phyloP scores from a whole-genome alignment of 2,329 filamentous ascomycete genomes.

The Magnaporthiopsis incrustans region DNA sequence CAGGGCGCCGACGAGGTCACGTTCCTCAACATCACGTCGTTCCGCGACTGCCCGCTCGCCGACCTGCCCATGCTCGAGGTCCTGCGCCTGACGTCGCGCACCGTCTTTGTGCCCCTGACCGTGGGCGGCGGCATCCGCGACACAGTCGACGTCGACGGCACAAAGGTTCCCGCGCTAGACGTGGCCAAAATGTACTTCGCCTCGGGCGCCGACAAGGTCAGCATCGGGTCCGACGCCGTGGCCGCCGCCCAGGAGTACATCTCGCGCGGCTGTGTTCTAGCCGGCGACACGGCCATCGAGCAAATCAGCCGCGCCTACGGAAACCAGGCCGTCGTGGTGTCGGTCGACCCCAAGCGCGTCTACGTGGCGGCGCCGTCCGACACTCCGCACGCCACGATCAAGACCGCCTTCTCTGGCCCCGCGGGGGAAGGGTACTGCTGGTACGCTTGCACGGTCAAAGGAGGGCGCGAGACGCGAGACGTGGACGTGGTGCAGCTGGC shows the following conservation, averaged over 20 bases:
- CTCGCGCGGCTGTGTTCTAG: slow-evolving; percentile 56
- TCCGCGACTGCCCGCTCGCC: slow-evolving; percentile 86
- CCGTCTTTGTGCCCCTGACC: slow-evolving; percentile 92
- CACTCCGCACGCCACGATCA: slow-evolving; percentile 63
- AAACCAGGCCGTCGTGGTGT: slow-evolving; percentile 93
- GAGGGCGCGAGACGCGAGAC: slow-evolving; percentile 87
- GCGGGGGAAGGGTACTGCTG: slow-evolving; percentile 78
- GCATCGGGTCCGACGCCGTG: slow-evolving; percentile 92
- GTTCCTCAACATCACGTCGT: slow-evolving; percentile 97
- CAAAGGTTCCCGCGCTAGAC: slow-evolving; percentile 78
- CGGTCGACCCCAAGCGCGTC: slow-evolving; percentile 85
- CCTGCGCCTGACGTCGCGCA: slow-evolving; percentile 73
- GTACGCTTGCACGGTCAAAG: slow-evolving; percentile 97
- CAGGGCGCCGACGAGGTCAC: slow-evolving; percentile 95
- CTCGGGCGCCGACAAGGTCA: slow-evolving; percentile 94
- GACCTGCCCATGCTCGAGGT: slow-evolving; percentile 97
- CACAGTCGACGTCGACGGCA: slow-evolving; percentile 81
- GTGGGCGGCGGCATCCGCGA: slow-evolving; percentile 94
- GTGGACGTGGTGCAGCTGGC: slow-evolving; percentile 85
- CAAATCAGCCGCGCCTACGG: slow-evolving; percentile 91
- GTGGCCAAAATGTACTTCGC: slow-evolving; percentile 97
- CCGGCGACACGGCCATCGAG: slow-evolving; percentile 86
- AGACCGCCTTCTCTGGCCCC: slow-evolving; percentile 62
- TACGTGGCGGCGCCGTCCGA: slow-evolving; percentile 71
- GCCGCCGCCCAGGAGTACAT: slow-evolving; percentile 89